phyloP scores from a whole-genome alignment of 1,284 basidiomycete species.

The Cystobasidiaceae sp. region DNA sequence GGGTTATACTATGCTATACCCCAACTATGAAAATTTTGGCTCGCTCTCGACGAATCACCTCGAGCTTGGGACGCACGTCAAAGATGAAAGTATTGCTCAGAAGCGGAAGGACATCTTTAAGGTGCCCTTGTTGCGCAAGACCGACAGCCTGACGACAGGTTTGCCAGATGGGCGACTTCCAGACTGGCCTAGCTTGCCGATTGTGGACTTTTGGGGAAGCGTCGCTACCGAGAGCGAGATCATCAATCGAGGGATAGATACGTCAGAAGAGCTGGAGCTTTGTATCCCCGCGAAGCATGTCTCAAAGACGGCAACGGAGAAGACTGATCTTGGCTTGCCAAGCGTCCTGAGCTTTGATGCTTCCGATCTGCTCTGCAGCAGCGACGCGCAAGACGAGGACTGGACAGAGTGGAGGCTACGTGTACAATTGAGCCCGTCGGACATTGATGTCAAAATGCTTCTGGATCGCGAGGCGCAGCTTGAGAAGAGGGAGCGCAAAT shows the following conservation, averaged over 20 bases:
- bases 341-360: conserved; percentile 46
- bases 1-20: conserved; percentile 78
- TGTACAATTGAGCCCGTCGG: neutral
- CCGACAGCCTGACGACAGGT: conserved; percentile 52
- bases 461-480: conserved; percentile 8
- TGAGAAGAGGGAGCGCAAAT: neutral
- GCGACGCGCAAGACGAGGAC: conserved; percentile 29
- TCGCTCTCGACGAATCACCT: conserved; percentile 79
- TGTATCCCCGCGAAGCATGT: too few species aligned
- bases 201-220: conserved; percentile 63
- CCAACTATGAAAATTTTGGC: conserved; percentile 63
- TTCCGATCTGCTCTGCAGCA: conserved; percentile 48
- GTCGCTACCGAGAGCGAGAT: conserved; percentile 53
- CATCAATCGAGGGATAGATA: conserved; percentile 47
- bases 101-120: conserved; percentile 61
- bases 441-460: neutral
- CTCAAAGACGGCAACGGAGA: too few species aligned
- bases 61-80: conserved; percentile 72
- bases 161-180: conserved; percentile 58
- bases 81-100: conserved; percentile 41
- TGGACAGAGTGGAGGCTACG: conserved; percentile 7
- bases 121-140: conserved; percentile 58
- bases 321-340: too few species aligned
- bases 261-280: conserved; percentile 33
- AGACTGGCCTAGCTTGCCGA: conserved; percentile 55